A percentile compares a stretch with the other conserved stretches of the same genome.
phyloP scores from a whole-genome alignment of 768 basidiomycete genomes.

The Lentinus tigrinus region DNA sequence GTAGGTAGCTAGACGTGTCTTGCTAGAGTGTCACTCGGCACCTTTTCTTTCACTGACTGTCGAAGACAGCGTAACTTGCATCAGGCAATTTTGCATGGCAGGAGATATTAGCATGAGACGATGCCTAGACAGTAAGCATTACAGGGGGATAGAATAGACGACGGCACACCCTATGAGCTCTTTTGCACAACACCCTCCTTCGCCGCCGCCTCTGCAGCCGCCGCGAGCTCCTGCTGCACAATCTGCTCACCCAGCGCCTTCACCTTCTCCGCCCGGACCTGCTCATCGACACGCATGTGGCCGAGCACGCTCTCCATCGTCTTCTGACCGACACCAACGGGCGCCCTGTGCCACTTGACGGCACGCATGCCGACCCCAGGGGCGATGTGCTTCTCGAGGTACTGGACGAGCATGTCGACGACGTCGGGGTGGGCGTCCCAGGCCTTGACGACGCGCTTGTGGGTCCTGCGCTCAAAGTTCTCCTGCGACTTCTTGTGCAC shows the following conservation, averaged over 20 bases:
- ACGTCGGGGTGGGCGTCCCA: constrained; percentile 84
- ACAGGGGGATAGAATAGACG: neutral
- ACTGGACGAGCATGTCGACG: constrained; percentile 77
- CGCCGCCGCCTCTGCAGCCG: constrained; percentile 16
- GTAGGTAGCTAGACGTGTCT: constrained; percentile 3
- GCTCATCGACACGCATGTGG: constrained; percentile 32
- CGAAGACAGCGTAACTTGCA: too few species aligned
- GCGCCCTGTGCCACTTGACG: constrained; percentile 70
- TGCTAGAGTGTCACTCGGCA: too few species aligned
- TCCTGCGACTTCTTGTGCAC: constrained; percentile 93
- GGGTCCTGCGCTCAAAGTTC: constrained; percentile 85
- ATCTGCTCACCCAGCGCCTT: constrained; percentile 39
- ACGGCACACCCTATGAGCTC: neutral
- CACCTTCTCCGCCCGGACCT: constrained; percentile 27
- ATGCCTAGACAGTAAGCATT: too few species aligned
- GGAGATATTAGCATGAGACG: too few species aligned
- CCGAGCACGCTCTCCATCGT: constrained; percentile 36
- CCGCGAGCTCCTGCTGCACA: constrained; percentile 33
- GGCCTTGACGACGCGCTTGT: constrained; percentile 85
- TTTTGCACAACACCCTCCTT: constrained; percentile 10
- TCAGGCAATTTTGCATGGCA: too few species aligned
- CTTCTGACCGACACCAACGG: constrained; percentile 49
- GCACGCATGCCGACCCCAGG: constrained; percentile 87
- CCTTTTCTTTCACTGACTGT: too few species aligned
- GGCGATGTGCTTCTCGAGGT: constrained; percentile 71